Percentiles rank a stretch among this genome's conserved stretches.
These are phyloP conservation scores for Aspergillus costaricaensis DNA, from an alignment of 2,329 filamentous ascomycete genomes.

Conservation along the genomic window DNA sequence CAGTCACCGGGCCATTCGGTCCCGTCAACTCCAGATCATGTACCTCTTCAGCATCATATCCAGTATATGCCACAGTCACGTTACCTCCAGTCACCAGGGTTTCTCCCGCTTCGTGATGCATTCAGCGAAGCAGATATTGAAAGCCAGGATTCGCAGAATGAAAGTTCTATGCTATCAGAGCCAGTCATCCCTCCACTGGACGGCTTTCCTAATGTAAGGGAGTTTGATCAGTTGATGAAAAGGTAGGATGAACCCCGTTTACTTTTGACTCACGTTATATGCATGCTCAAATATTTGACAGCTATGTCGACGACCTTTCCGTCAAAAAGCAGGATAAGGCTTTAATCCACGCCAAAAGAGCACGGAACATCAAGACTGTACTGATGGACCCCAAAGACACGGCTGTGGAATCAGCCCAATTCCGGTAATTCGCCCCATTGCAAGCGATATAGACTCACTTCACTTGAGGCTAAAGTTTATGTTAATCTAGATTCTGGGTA, in stretches of 20 bases:
- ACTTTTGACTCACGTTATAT: neutral
- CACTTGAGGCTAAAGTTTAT: slow-evolving; percentile 1
- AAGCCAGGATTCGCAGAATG: slow-evolving; percentile 48
- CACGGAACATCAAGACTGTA: slow-evolving; percentile 50
- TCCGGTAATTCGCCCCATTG: slow-evolving; percentile 39
- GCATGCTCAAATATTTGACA: slow-evolving; percentile 22
- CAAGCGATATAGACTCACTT: neutral
- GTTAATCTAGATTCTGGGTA: slow-evolving; percentile 49
- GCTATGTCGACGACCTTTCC: slow-evolving; percentile 53
- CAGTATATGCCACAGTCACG: slow-evolving; percentile 37
- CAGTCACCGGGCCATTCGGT: slow-evolving; percentile 35
- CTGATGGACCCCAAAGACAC: slow-evolving; percentile 54
- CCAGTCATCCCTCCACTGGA: slow-evolving; percentile 45
- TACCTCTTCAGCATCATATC: slow-evolving; percentile 33
- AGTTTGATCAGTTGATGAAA: slow-evolving; percentile 50
- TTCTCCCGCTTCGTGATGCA: slow-evolving; percentile 38
- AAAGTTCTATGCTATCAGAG: slow-evolving; percentile 47
- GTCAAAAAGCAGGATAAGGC: slow-evolving; percentile 56
- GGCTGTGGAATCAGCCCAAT: slow-evolving; percentile 53
- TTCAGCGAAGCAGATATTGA: slow-evolving; percentile 44
- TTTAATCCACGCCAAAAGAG: slow-evolving; percentile 51
- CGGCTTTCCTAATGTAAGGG: slow-evolving; percentile 49
- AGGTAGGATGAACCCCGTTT: slow-evolving; percentile 31
- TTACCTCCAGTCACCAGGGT: slow-evolving; percentile 36
- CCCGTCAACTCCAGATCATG: slow-evolving; percentile 36